A percentile compares a stretch with the other conserved stretches of the same genome.
Evolutionary conservation across 2,329 filamentous ascomycete genomes (phyloP).

Genomic region (Diaporthe velutina): DNA sequence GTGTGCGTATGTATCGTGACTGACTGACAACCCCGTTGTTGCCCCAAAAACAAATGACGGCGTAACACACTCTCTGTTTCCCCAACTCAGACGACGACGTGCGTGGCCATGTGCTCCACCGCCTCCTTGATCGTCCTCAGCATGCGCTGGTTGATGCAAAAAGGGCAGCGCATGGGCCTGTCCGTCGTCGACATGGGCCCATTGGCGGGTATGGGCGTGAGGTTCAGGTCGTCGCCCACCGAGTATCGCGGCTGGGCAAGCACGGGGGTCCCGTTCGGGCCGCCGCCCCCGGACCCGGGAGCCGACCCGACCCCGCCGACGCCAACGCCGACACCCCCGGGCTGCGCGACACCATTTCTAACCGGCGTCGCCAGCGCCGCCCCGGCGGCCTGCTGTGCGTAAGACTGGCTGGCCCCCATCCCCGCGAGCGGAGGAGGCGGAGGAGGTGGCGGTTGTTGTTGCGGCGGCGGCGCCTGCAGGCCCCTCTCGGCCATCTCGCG

Average conservation of each 20-base stretch:
- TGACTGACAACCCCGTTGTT: neutral
- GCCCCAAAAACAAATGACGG: neutral
- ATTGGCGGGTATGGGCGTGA: slow-evolving; percentile 68
- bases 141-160: slow-evolving; percentile 73
- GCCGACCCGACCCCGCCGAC: slow-evolving; percentile 36
- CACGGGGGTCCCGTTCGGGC: slow-evolving; percentile 20
- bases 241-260: slow-evolving; percentile 35
- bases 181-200: slow-evolving; percentile 61
- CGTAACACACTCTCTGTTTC: neutral
- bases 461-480: slow-evolving; percentile 37
- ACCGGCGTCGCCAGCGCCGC: slow-evolving; percentile 44
- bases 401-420: slow-evolving; percentile 37
- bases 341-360: slow-evolving; percentile 35
- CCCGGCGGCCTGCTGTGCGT: slow-evolving; percentile 40
- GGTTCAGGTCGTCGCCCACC: slow-evolving; percentile 59
- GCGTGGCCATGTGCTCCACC: slow-evolving; percentile 73
- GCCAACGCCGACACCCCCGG: slow-evolving; percentile 6
- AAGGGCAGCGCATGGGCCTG: slow-evolving; percentile 68
- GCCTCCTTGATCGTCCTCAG: slow-evolving; percentile 71
- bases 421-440: slow-evolving; percentile 41
- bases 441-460: slow-evolving; percentile 20
- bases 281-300: slow-evolving; percentile 44
- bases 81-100: slow-evolving; percentile 65
- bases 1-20: neutral
- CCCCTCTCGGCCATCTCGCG: slow-evolving; percentile 62